These are phyloP conservation scores for Sanghuangporus weigelae DNA, from an alignment of 1,284 basidiomycete genomes.

Conservation along the genomic window DNA sequence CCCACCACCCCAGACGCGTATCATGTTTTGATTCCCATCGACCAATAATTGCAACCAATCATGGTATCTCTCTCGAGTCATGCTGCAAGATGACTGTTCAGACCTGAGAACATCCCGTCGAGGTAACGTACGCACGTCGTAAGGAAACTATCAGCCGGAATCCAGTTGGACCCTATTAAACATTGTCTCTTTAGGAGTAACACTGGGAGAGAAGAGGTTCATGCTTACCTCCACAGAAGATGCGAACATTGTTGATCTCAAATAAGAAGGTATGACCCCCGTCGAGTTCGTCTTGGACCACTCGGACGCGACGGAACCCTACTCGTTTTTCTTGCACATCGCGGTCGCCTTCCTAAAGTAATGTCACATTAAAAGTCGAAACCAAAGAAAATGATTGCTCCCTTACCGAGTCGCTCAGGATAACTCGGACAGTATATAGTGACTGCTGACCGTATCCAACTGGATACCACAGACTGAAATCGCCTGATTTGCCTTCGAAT, in stretches of 20 bases:
- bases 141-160: slow-evolving; percentile 84
- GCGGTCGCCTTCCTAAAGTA: slow-evolving; percentile 42
- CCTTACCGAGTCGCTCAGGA: slow-evolving; percentile 46
- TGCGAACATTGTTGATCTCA: slow-evolving; percentile 78
- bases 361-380: background rate
- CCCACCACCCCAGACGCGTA: slow-evolving; percentile 46
- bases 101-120: background rate
- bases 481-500: slow-evolving; percentile 49
- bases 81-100: slow-evolving; percentile 24
- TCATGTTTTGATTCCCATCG: slow-evolving; percentile 46
- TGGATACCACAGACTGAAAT: slow-evolving; percentile 78
- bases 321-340: slow-evolving; percentile 54
- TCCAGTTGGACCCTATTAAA: slow-evolving; percentile 82
- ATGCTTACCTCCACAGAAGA: slow-evolving; percentile 77
- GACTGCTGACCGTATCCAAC: slow-evolving; percentile 79
- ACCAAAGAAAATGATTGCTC: background rate
- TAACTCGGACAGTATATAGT: slow-evolving; percentile 59
- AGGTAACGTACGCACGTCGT: slow-evolving; percentile 49
- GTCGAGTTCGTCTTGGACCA: slow-evolving; percentile 74
- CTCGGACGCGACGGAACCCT: slow-evolving; percentile 68
- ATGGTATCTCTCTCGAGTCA: slow-evolving; percentile 39
- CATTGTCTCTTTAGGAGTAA: background rate
- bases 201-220: background rate
- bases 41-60: slow-evolving; percentile 39
- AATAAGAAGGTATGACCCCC: slow-evolving; percentile 81